Base-by-base conservation (phyloP, 2,329 filamentous ascomycete genomes). In the Trichoderma lentiforme region DNA sequence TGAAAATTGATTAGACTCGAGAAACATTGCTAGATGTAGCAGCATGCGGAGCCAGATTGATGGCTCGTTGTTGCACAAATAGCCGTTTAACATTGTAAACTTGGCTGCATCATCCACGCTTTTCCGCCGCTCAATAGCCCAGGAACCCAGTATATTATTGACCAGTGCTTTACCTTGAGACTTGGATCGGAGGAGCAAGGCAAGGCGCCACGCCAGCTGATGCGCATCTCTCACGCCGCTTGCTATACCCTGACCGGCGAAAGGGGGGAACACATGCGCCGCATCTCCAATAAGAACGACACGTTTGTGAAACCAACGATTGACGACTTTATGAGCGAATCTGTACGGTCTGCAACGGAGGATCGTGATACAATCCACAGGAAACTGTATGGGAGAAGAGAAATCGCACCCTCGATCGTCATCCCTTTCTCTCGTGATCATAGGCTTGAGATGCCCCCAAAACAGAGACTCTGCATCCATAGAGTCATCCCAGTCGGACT, bases 181-280 rank as follows among this genome's bases (percentile, higher is more conserved):
- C n/a, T 47, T 47, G 43, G 43, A 9, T 4, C 8, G 43, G 56
- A 58, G 56, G 30, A n/a, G 34, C 15, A 73, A 18, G 14, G 68
- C 21, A 11, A 82, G 73, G 3, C 80, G 78, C 80, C 80, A 80
- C 6, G 76, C 78, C 6, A 82, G 74, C 36, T 77, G 74, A 11
- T 79, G 75, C 3, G 81, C 80, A 66, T 82, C 81, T 2, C 79
- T 74, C 18, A 82, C 67, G 7, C 80, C 80, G 39, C 76, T 78
- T 18, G 78, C 79, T 51, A 82, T 81, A 3, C 80, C 80, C 70
- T 82, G 80, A 0, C 78, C 80, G 6, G 78, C 80, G 70, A 82
- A 86, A 3, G 85, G 85, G 5, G 85, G 85, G 73, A 87, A 86
- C 5, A 87, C 86, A 74, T 87, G 85, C 1, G 85, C 85, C 6